Evolutionary conservation across 2,329 filamentous ascomycete genomes (phyloP), one percentile per base, ranked within the genome.

Genomic region (Epichloe amarillans): DNA sequence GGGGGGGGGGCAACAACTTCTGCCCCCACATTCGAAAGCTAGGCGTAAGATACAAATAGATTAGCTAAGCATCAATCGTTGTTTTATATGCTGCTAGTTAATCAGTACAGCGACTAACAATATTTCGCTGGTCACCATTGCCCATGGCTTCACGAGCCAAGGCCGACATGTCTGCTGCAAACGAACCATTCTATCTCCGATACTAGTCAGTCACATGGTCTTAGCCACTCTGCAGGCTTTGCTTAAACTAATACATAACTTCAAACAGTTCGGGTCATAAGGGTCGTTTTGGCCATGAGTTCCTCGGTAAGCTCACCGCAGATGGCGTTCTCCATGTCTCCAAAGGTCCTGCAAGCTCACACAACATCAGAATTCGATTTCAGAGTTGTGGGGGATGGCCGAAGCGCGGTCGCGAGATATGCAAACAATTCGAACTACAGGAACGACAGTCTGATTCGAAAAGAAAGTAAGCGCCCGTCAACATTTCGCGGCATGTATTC

Each of bases 341-440:
- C 5, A 17, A 7, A 35, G 17, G n/a, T 19, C 7, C 15, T 36
- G 6, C 15, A 38, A 12, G 41, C 41, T 45, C n/a, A 50, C n/a
- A 14, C 5, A 33, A 38, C 6, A 15, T 2, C 59, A 97, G 91
- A 98, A 69, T 98, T 98, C 67, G 93, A 98, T 67, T 93, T 98
- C 63, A 81, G 91, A 51, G 88, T 89, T 23, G 80, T 97, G 44
- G 88, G 88, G 88, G 93, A 98, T 66, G 93, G 93, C 48, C 82
- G 88, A 54, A 96, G 90, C 65, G 93, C 93, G 7, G 87, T 93
- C 49, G 89, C 91, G 35, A 84, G 93, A 69, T 98, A 98, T 71
- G 93, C 93, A 57, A 98, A 98, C 76, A 98, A 98, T 70, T 97
- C 91, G 52, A 98, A 98, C 72, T 98, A 98, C 72, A 84, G 93